Conservation (phyloP, 2,329 filamentous ascomycete species). For the Exophiala sp. region DNA sequence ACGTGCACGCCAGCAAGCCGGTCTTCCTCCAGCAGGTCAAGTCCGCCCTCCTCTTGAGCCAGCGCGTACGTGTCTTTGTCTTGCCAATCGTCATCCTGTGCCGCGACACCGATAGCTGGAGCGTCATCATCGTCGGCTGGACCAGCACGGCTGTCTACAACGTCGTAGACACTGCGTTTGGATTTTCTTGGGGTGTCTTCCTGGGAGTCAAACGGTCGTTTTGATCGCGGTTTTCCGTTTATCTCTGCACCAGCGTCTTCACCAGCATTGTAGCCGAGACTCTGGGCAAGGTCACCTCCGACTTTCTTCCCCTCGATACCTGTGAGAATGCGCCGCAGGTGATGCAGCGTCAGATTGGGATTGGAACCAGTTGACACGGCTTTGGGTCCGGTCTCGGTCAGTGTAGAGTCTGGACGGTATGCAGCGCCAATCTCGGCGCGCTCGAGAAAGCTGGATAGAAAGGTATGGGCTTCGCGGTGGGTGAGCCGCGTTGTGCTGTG, state of each 20-base stretch:
- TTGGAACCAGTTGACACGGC: slow-evolving; percentile 14
- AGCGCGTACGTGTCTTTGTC: slow-evolving; percentile 24
- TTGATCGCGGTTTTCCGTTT: slow-evolving; percentile 8
- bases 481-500: slow-evolving; percentile 26
- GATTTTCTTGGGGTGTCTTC: not conserved
- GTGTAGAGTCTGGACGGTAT: slow-evolving; percentile 51
- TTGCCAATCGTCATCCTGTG: slow-evolving; percentile 21
- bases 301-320: slow-evolving; percentile 25
- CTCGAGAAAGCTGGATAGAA: slow-evolving; percentile 25
- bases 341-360: slow-evolving; percentile 25
- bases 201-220: slow-evolving; percentile 4
- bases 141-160: not conserved
- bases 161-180: slow-evolving; percentile 5
- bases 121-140: slow-evolving; percentile 1
- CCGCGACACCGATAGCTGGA: not conserved
- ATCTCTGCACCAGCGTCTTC: not conserved
- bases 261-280: not conserved
- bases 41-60: slow-evolving; percentile 13
- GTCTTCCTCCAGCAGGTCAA: slow-evolving; percentile 10
- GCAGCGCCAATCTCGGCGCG: slow-evolving; percentile 26
- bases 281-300: slow-evolving; percentile 2
- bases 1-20: slow-evolving; percentile 28
- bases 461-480: slow-evolving; percentile 24
- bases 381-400: slow-evolving; percentile 38
- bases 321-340: slow-evolving; percentile 24